These are phyloP conservation scores for Ophiostoma pallidulum DNA, from an alignment of 2,329 filamentous ascomycete genomes.

Conservation along the genomic window DNA sequence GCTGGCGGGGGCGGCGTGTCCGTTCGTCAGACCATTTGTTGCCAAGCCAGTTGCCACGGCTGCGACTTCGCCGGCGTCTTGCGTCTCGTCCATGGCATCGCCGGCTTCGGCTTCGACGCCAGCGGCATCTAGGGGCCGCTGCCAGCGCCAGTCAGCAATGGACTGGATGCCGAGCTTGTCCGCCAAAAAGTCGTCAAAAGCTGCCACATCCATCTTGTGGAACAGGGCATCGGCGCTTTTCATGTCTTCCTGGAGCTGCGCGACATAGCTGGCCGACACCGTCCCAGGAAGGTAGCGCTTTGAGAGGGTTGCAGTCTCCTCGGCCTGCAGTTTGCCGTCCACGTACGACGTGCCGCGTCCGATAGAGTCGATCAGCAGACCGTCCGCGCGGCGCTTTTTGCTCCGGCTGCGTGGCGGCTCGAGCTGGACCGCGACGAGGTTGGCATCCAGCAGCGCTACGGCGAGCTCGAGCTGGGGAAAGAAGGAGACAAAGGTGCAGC, in stretches of 20 bases:
- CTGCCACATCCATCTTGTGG: slow-evolving; percentile 33
- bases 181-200: slow-evolving; percentile 34
- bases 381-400: slow-evolving; percentile 46
- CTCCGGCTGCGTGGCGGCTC: slow-evolving; percentile 49
- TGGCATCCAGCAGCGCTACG: slow-evolving; percentile 53
- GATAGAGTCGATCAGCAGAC: slow-evolving; percentile 63
- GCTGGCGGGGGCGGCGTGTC: background rate
- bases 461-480: slow-evolving; percentile 58
- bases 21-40: background rate
- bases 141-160: slow-evolving; percentile 15
- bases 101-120: background rate
- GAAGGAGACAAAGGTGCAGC: slow-evolving; percentile 46
- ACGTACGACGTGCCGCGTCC: slow-evolving; percentile 47
- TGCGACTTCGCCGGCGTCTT: slow-evolving; percentile 10
- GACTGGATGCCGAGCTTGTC: slow-evolving; percentile 36
- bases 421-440: slow-evolving; percentile 60
- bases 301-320: background rate
- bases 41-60: no score
- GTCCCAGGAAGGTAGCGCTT: slow-evolving; percentile 36
- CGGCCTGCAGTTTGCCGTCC: background rate
- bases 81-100: slow-evolving; percentile 14
- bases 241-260: slow-evolving; percentile 35
- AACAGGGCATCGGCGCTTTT: slow-evolving; percentile 40
- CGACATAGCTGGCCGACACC: slow-evolving; percentile 39
- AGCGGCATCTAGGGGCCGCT: slow-evolving; percentile 18